These are phyloP conservation scores for Globisporangium emineosum DNA, from an alignment of 352 stramenopile species.

Conservation along the genomic window DNA sequence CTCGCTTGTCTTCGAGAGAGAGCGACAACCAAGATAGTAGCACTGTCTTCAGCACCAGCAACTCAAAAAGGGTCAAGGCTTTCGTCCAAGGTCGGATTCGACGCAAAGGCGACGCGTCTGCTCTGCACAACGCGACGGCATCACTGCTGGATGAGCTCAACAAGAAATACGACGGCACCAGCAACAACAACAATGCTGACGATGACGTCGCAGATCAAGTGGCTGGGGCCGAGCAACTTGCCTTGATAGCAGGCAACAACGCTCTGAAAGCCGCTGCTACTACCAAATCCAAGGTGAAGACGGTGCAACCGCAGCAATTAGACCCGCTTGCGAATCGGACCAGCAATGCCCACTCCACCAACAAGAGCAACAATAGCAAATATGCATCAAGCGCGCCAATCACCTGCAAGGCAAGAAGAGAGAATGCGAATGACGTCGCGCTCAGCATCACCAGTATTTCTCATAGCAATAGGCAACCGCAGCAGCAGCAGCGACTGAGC, in stretches of 20 bases:
- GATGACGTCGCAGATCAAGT: neutral
- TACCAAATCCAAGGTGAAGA: neutral
- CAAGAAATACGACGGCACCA: slow-evolving; percentile 10
- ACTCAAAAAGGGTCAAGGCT: neutral
- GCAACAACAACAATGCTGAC: slow-evolving; percentile 13
- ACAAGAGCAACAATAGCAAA: neutral
- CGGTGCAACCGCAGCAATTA: neutral
- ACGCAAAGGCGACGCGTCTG: slow-evolving; percentile 23
- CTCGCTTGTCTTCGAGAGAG: neutral
- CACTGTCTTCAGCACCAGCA: neutral
- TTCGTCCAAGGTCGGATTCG: slow-evolving; percentile 34
- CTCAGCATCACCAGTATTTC: slow-evolving; percentile 3
- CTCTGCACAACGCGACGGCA: slow-evolving; percentile 10
- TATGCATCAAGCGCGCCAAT: neutral
- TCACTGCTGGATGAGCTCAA: slow-evolving; percentile 1
- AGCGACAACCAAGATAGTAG: slow-evolving; percentile 4
- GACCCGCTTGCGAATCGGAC: neutral
- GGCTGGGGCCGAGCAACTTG: no score
- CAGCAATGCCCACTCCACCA: neutral
- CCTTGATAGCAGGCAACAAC: neutral
- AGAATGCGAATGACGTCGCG: neutral
- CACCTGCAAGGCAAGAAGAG: no score
- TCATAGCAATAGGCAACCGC: neutral
- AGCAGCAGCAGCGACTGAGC: neutral
- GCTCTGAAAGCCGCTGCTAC: neutral